Conservation (phyloP, 2,329 filamentous ascomycete genomes). For the Fusarium chuoi region DNA sequence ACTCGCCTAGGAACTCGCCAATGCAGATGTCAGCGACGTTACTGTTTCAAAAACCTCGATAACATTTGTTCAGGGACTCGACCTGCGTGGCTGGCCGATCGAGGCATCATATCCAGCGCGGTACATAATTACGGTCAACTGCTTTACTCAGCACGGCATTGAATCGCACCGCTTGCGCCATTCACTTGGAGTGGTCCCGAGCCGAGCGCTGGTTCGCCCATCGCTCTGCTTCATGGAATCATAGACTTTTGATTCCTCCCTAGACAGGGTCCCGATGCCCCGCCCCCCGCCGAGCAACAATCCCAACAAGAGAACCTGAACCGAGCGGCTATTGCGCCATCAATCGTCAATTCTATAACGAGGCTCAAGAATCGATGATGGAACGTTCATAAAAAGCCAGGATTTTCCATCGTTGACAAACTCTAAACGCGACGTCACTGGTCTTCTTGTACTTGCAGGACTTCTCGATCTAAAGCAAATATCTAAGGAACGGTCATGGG, state of each 20-base stretch:
- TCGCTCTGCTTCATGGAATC: constrained; percentile 31
- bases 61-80: neutral
- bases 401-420: neutral
- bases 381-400: neutral
- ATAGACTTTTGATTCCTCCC: constrained; percentile 31
- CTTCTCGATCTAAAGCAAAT: constrained; percentile 1
- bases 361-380: constrained; percentile 8
- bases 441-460: neutral
- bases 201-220: constrained; percentile 33
- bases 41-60: neutral
- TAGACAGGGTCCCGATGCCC: constrained; percentile 26
- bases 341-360: constrained; percentile 3
- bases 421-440: neutral
- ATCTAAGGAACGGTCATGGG: constrained; percentile 4
- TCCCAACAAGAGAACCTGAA: constrained; percentile 10
- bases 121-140: neutral
- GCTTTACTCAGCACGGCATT: constrained; percentile 38
- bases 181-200: constrained; percentile 32
- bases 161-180: constrained; percentile 39
- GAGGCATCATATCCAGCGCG: constrained; percentile 9
- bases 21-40: neutral
- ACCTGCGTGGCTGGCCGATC: constrained; percentile 27
- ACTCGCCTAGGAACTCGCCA: neutral
- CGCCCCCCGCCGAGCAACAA: constrained; percentile 28
- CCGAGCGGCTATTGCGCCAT: constrained; percentile 18